A percentile compares a stretch with the other conserved stretches of the same genome.
Evolutionary conservation across 148 eudicot genomes (phyloP).

Genomic region (Drosera capensis): DNA sequence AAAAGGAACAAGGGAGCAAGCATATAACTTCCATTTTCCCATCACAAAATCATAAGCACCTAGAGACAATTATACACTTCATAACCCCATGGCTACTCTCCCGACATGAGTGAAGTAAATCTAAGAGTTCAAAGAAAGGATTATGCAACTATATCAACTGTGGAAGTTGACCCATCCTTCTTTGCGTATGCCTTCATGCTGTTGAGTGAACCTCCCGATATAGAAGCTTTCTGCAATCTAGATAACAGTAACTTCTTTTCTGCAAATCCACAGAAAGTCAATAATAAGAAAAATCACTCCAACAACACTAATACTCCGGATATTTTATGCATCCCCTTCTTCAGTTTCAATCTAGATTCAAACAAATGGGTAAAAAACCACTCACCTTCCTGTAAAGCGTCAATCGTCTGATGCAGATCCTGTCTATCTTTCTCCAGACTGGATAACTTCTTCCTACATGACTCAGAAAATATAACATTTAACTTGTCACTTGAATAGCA

Average conservation of each 20-base stretch:
- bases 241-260: slow-evolving; percentile 82
- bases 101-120: no score
- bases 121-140: no score
- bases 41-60: neutral
- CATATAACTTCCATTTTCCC: neutral
- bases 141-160: slow-evolving; percentile 56
- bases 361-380: slow-evolving; percentile 1
- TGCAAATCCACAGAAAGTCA: slow-evolving; percentile 13
- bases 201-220: slow-evolving; percentile 32
- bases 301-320: no score
- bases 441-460: slow-evolving; percentile 63
- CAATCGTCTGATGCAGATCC: slow-evolving; percentile 72
- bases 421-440: slow-evolving; percentile 81
- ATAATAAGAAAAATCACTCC: neutral
- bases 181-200: slow-evolving; percentile 18
- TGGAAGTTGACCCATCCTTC: slow-evolving; percentile 72
- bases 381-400: slow-evolving; percentile 85
- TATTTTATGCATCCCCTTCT: neutral
- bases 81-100: no score
- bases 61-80: no score
- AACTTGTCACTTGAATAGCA: neutral
- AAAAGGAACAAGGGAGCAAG: no score
- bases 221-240: slow-evolving; percentile 59
- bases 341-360: no score
- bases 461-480: slow-evolving; percentile 1